These are phyloP conservation scores for Nannizzia gypsea DNA, from an alignment of 2,329 filamentous ascomycete species.

Conservation along the genomic window DNA sequence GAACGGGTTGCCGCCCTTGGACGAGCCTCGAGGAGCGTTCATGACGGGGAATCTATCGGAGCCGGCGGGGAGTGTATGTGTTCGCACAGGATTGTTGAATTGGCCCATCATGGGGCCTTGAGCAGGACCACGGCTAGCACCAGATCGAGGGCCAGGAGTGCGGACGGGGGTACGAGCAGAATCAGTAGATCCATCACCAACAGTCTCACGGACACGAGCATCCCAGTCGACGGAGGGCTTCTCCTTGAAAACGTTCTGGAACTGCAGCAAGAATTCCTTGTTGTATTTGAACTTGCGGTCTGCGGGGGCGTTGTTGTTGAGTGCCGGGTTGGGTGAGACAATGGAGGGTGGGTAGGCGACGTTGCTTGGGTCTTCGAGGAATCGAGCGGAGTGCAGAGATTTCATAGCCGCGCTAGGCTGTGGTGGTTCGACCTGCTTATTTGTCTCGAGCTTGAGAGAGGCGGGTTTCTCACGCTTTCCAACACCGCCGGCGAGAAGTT, in stretches of 20 bases:
- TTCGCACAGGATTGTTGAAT: slow-evolving; percentile 41
- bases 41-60: slow-evolving; percentile 39
- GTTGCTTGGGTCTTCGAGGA: slow-evolving; percentile 67
- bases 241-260: slow-evolving; percentile 91
- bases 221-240: slow-evolving; percentile 93
- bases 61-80: slow-evolving; percentile 57
- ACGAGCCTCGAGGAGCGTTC: slow-evolving; percentile 35
- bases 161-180: slow-evolving; percentile 41
- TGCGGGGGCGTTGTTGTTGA: slow-evolving; percentile 62
- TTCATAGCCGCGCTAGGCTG: slow-evolving; percentile 91
- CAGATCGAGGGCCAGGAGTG: slow-evolving; percentile 13
- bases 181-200: slow-evolving; percentile 60
- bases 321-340: slow-evolving; percentile 77
- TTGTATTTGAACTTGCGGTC: slow-evolving; percentile 88
- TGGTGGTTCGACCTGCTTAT: slow-evolving; percentile 74
- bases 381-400: slow-evolving; percentile 80
- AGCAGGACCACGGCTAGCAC: slow-evolving; percentile 10
- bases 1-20: slow-evolving; percentile 41
- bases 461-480: slow-evolving; percentile 64
- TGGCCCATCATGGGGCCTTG: slow-evolving; percentile 56
- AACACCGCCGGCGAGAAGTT: slow-evolving; percentile 37
- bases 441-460: slow-evolving; percentile 77
- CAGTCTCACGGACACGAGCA: slow-evolving; percentile 67
- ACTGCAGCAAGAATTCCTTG: slow-evolving; percentile 87
- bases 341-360: slow-evolving; percentile 74